Base-by-base conservation (phyloP, 73 alveolate genomes). In the Effrenium voratum region DNA sequence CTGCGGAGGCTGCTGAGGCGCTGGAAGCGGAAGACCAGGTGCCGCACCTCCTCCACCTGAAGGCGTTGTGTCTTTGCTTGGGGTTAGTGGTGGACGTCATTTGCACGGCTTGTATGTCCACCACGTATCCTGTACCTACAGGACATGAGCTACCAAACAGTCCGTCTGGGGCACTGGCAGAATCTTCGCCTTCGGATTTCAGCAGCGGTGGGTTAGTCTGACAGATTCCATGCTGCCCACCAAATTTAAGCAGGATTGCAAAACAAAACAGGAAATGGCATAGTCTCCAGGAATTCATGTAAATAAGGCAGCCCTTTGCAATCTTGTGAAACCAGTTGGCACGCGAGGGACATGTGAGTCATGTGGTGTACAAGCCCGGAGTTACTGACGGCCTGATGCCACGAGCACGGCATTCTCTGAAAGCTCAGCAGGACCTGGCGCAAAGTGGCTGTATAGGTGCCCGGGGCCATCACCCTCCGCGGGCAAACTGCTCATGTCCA, bases 21-120 rank as follows among this genome's bases (percentile, higher is more conserved):
- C 44, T 90, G 97, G 55, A 66, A 90, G 55, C 97, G 97, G 87
- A 68, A 90, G 97, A 90, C 97, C 75, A 90, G 75, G 59, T 90
- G 97, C 12, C 88, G 87, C 24, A 90, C 97, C 32, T 90, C 97
- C 46, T 90, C 97, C 46, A 90, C 97, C 97, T 87, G 28, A 5
- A 10, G 82, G 38, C 57, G 0, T 8, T 0, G 34, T 44, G 41
- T 19, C 32, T 40, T 22, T 63, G 34, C n/a, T n/a, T n/a, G n/a
- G n/a, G n/a, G n/a, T n/a, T n/a, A n/a, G n/a, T n/a, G n/a, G n/a
- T n/a, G n/a, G n/a, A n/a, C n/a, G n/a, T n/a, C n/a, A n/a, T n/a
- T n/a, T n/a, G n/a, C n/a, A n/a, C n/a, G n/a, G n/a, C n/a, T n/a
- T n/a, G n/a, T n/a, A n/a, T n/a, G n/a, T n/a, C n/a, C n/a, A n/a